Base-by-base conservation (phyloP, 2,329 filamentous ascomycete species). In the Helicocarpus griseus region DNA sequence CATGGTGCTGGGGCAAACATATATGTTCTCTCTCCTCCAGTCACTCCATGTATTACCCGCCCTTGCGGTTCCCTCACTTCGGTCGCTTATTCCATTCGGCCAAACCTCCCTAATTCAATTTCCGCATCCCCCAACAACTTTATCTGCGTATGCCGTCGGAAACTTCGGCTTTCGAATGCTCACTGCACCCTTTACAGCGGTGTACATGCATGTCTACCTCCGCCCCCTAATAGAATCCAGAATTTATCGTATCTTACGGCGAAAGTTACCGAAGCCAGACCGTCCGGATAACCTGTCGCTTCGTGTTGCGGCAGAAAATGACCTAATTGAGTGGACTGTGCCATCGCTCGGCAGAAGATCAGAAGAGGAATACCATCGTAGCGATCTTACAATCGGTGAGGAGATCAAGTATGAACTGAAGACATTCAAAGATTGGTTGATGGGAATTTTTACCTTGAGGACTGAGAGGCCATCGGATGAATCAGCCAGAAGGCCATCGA, bases 1-100 rank as follows among this genome's bases (percentile, higher is more conserved):
- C 46, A 56, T 68, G 14, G 52, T 72, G 8, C 66, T 69, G 26
- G 62, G 70, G 46, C 69, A 73, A 54, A 61, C 66, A 24, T 68
- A 73, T 52, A 67, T 72, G 61, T 71, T 70, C 52, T 69, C 70
- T 21, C 53, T 71, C 14, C 60, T 74, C 17, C 71, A 74, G 54
- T 65, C 65, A 19, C 65, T 73, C 26, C 66, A 69, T 36, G 61
- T 74, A 19, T 57, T 73, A 17, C 66, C 65, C 21, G 53, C 63
- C 26, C 58, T 61, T 44, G 55, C 62, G 7, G 57, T 68, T 9
- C 69, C 68, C 5, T 58, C 62, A 17, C 28, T 63, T 31, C 57
- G 52, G 4, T 59, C 66, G 19, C 57, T 72, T 19, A 54, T 72
- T 22, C 70, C 71, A 2, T 70, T 72, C 47, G 63, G 64, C 24